These are phyloP conservation scores for Homolaphlyctis polyrhiza DNA, from an alignment of 371 early-diverging fungal species.

Conservation along the genomic window DNA sequence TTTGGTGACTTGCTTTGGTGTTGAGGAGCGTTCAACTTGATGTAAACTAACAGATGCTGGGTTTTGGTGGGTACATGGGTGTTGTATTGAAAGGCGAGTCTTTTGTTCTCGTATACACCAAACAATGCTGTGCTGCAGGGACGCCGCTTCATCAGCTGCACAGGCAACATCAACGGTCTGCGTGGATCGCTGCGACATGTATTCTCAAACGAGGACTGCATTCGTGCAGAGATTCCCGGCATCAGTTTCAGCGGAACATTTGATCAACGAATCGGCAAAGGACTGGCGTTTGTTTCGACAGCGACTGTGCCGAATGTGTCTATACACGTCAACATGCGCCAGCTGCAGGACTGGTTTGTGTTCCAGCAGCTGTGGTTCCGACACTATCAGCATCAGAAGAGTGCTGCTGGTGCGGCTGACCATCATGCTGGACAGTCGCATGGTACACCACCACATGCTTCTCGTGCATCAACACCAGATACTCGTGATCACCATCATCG, in stretches of 20 bases:
- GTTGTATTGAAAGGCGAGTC: conserved; percentile 47
- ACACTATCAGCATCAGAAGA: background rate
- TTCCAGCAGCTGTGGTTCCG: conserved; percentile 60
- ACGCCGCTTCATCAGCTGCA: conserved; percentile 38
- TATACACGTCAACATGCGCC: conserved; percentile 62
- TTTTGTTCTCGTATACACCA: conserved; percentile 54
- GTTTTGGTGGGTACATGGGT: background rate
- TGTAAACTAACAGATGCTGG: background rate
- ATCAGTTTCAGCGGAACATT: conserved; percentile 26
- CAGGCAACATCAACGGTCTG: conserved; percentile 53
- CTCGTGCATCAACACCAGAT: background rate
- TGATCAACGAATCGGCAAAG: conserved; percentile 30
- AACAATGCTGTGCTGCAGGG: background rate
- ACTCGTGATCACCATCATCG: too few species aligned
- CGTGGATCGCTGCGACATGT: conserved; percentile 66
- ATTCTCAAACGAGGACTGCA: conserved; percentile 79
- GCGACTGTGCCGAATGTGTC: background rate
- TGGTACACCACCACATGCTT: background rate
- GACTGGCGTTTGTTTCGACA: background rate
- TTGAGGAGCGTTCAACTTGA: background rate
- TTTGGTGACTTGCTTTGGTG: too few species aligned
- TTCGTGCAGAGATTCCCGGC: conserved; percentile 56
- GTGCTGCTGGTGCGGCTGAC: background rate
- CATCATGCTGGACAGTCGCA: background rate
- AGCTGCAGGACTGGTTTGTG: conserved; percentile 70